Conservation (phyloP, 306 rosid species). For the Casuarina glauca region DNA sequence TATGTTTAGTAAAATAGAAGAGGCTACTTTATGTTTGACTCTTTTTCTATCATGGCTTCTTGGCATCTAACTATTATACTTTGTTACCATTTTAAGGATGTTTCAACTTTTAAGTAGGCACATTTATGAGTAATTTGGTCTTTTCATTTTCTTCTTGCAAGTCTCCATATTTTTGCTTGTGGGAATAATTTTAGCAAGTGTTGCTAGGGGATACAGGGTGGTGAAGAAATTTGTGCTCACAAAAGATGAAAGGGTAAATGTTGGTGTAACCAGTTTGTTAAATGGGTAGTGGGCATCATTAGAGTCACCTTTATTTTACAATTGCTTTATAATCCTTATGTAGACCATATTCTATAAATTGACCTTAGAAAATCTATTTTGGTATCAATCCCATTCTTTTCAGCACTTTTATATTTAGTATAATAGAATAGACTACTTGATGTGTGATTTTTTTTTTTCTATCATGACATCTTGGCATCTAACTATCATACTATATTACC, state of each 20-base stretch:
- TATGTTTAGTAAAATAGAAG: no score
- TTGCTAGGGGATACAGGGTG: conserved; percentile 82
- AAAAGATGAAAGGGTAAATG: conserved; percentile 71
- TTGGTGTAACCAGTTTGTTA: conserved; percentile 71
- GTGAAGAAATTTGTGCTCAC: conserved; percentile 75
- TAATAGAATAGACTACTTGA: no score
- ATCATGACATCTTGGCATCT: no score
- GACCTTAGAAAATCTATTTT: neutral
- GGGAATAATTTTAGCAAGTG: conserved; percentile 72
- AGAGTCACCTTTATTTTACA: conserved; percentile 59
- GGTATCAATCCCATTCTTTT: no score
- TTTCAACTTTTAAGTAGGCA: neutral
- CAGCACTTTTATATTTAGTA: no score
- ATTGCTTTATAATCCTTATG: conserved; percentile 36
- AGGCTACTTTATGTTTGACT: no score
- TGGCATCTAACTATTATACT: no score
- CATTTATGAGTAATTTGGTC: neutral
- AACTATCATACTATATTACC: no score
- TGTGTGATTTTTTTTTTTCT: no score
- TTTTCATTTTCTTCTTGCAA: conserved; percentile 38
- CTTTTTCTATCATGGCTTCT: no score
- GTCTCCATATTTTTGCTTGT: conserved; percentile 58
- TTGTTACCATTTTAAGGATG: no score
- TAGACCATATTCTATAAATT: neutral
- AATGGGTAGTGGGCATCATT: conserved; percentile 71